Conservation (phyloP, 768 basidiomycete species). For the Suillus brevipes region DNA sequence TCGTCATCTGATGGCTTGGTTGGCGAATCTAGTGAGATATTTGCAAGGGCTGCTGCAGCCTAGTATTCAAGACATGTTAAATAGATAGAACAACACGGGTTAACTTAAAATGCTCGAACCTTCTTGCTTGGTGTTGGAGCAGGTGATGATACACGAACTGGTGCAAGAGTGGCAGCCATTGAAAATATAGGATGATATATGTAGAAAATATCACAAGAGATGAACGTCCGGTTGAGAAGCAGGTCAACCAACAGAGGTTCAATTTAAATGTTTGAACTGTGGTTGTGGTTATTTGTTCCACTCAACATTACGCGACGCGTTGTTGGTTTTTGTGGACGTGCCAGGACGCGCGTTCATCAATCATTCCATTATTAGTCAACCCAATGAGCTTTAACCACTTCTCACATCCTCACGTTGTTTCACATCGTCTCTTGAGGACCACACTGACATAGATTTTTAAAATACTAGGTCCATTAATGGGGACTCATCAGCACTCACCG, state of each 20-base stretch:
- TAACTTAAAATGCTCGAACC: slow-evolving; percentile 28
- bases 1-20: slow-evolving; percentile 21
- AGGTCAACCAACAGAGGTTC: not conserved
- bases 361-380: not conserved
- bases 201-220: slow-evolving; percentile 8
- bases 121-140: slow-evolving; percentile 51
- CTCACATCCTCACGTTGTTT: not conserved
- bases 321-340: slow-evolving; percentile 31
- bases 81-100: slow-evolving; percentile 6
- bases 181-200: slow-evolving; percentile 8
- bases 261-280: slow-evolving; percentile 21
- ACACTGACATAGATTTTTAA: not conserved
- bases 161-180: slow-evolving; percentile 25
- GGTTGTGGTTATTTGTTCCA: slow-evolving; percentile 31
- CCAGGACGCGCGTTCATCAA: not conserved
- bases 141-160: slow-evolving; percentile 25
- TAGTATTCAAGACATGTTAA: not conserved
- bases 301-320: slow-evolving; percentile 38
- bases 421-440: not conserved
- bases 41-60: slow-evolving; percentile 45
- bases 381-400: not conserved
- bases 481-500: not conserved
- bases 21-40: slow-evolving; percentile 45
- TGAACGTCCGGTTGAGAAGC: not conserved
- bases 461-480: not conserved